Evolutionary conservation across 148 eudicot species (phyloP), one percentile per base, ranked within the genome.

Genomic region (Amaranthus hypochondriacus): DNA sequence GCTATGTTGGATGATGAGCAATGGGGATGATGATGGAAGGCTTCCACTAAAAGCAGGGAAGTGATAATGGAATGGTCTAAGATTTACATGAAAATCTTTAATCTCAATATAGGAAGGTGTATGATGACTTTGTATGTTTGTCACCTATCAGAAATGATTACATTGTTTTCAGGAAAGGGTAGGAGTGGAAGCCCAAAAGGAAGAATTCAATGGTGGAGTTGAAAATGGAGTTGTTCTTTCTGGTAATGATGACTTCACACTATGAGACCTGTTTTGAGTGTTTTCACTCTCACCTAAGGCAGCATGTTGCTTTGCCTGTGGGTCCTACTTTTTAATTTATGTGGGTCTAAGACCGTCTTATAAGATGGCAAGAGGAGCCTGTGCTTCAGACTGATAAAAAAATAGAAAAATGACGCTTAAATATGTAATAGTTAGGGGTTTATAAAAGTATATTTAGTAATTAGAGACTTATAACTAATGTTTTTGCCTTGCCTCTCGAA

Each of bases 191-290:
- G 14, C 12, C 9, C 39, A 42, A 44, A 56, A 6, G 7, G 13
- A 56, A 44, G 9, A 70, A 5, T 6, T 21, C 4, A 68, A 68
- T 13, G 46, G 28, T 39, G 48, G 21, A 67, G 21, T 43, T 44
- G 18, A 7, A 46, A 56, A 53, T 56, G 62, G 57, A 56, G 42
- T 70, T 56, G 52, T 42, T 70, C 63, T 70, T 56, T 70, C 51
- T 56, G 54, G 73, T 48, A 70, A 70, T 70, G 47, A 70, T 70
- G 63, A 70, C 62, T 70, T 14, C 73, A 14, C 63, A 70, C 62
- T 56, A 14, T 21, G 53, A n/a, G 11, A 54, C 60, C 60, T 47
- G 14, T 18, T 42, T 9, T n/a, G 2, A 43, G 13, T 11, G 8
- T 54, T 56, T 52, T 70, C 52, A 56, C 53, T 28, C 39, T 28